Base-by-base conservation (phyloP, 2,329 filamentous ascomycete genomes). In the Cladophialophora immunda region DNA sequence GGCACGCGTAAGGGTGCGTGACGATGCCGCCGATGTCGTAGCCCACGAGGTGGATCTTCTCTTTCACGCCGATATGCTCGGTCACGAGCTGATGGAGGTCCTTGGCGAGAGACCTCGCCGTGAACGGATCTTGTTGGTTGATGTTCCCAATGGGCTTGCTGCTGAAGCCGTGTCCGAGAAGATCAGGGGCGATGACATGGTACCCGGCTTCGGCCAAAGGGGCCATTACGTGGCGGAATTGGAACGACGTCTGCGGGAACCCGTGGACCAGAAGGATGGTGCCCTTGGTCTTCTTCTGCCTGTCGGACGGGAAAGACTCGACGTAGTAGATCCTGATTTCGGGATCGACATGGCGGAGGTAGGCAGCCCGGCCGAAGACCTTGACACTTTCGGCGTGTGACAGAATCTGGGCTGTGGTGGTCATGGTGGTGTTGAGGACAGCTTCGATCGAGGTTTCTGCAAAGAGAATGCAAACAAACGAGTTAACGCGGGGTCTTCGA, bases 11-110 rank as follows among this genome's bases (percentile, higher is more conserved):
- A 2, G 55, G n/a, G 55, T 58, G 79, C 0, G 80, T 79, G 29
- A 84, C 77, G 81, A 83, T 83, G 50, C 81, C 81, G 17, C 81
- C 81, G 22, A 84, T 83, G 62, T 84, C 82, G 60, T 84, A 80
- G 9, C 82, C 81, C 0, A 84, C 77, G 0, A 45, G 4, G 17
- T 58, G 55, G n/a, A 58, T 45, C 34, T 58, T 58, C 4, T 58
- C 55, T n/a, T 27, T 45, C n/a, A 58, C 17, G 7, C 55, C 55
- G 17, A 83, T 70, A 5, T 76, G 72, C 29, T 70, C 58, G 11
- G 69, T 70, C 5, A 78, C 65, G 3, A 79, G 68, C 8, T 62
- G 69, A 61, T 78, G 72, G 0, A 84, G 68, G 62, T 83, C 81
- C 4, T 73, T 68, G 3, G 81, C 80, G 70, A 83, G 78, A 53